phyloP scores from a whole-genome alignment of 1,139 yeast genomes.

The Debaryomyces subglobosus region DNA sequence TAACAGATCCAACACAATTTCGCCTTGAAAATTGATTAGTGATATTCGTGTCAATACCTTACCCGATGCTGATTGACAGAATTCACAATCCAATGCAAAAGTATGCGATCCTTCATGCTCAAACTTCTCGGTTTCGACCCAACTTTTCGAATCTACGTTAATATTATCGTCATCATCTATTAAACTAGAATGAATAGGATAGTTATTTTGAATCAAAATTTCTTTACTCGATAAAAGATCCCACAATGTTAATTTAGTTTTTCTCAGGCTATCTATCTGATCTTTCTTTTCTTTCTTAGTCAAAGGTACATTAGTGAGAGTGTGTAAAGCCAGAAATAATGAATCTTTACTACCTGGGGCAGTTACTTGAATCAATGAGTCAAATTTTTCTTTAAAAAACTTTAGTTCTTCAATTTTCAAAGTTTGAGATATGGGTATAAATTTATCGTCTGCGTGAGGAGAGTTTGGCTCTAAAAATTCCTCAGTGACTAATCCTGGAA shows the following conservation, averaged over 20 bases:
- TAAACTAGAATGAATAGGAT: constrained; percentile 55
- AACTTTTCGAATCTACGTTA: constrained; percentile 23
- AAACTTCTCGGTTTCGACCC: constrained; percentile 60
- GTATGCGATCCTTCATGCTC: constrained; percentile 62
- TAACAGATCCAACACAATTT: constrained; percentile 65
- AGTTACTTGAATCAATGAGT: constrained; percentile 43
- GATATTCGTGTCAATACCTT: constrained; percentile 79
- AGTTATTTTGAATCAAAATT: constrained; percentile 50
- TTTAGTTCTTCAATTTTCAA: constrained; percentile 26
- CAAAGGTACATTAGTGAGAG: constrained; percentile 59
- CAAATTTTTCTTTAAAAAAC: constrained; percentile 44
- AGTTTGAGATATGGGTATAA: constrained; percentile 12
- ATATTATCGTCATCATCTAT: constrained; percentile 1
- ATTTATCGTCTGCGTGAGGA: constrained; percentile 4
- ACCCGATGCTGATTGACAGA: constrained; percentile 69
- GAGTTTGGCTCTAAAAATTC: constrained; percentile 29
- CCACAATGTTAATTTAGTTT: constrained; percentile 47
- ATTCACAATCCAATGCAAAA: constrained; percentile 91
- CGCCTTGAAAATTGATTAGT: constrained; percentile 62
- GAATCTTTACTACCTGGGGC: constrained; percentile 68
- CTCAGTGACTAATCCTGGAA: constrained; percentile 64
- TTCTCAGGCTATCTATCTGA: constrained; percentile 34
- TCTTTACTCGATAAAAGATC: constrained; percentile 55
- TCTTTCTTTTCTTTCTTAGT: constrained; percentile 55
- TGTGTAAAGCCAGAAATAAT: constrained; percentile 55